These are phyloP conservation scores for Ophiocordyceps camponoti-rufipedis DNA, from an alignment of 2,329 filamentous ascomycete species.

Conservation along the genomic window DNA sequence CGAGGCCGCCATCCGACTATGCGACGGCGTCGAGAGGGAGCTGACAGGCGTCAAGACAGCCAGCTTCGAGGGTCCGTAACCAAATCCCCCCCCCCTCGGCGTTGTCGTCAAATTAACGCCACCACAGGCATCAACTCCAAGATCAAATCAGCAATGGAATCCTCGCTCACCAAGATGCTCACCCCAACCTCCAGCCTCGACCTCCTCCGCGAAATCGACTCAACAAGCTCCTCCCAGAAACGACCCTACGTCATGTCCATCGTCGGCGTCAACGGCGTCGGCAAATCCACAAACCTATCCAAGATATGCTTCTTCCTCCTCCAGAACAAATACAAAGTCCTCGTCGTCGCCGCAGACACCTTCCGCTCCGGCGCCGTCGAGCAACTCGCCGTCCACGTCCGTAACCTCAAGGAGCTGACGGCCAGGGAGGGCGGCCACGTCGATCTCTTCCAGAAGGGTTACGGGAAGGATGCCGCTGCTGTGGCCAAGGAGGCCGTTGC, in stretches of 20 bases:
- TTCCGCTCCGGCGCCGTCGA: slow-evolving; percentile 96
- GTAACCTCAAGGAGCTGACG: slow-evolving; percentile 79
- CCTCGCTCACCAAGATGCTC: slow-evolving; percentile 82
- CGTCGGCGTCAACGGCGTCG: slow-evolving; percentile 94
- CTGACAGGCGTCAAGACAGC: slow-evolving; percentile 80
- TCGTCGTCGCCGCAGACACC: slow-evolving; percentile 89
- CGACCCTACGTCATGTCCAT: slow-evolving; percentile 92
- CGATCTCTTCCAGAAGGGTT: slow-evolving; percentile 90
- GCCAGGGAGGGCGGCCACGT: slow-evolving; percentile 69
- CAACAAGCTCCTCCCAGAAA: slow-evolving; percentile 44
- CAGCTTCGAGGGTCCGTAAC: slow-evolving; percentile 54
- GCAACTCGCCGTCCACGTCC: slow-evolving; percentile 87
- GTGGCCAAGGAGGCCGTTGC: slow-evolving; percentile 89
- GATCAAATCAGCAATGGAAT: slow-evolving; percentile 75
- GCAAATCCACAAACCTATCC: slow-evolving; percentile 92
- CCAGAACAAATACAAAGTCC: slow-evolving; percentile 90
- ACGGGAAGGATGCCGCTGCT: slow-evolving; percentile 91
- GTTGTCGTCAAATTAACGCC: neutral
- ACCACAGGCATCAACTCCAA: slow-evolving; percentile 53
- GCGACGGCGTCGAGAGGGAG: slow-evolving; percentile 79
- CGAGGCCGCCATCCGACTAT: slow-evolving; percentile 80
- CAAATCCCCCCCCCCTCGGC: too few relatives aligned
- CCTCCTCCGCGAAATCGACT: slow-evolving; percentile 80
- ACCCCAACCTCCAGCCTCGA: slow-evolving; percentile 91
- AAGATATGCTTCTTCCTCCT: slow-evolving; percentile 97